phyloP scores from a whole-genome alignment of 768 basidiomycete genomes.

The Imleria badia region DNA sequence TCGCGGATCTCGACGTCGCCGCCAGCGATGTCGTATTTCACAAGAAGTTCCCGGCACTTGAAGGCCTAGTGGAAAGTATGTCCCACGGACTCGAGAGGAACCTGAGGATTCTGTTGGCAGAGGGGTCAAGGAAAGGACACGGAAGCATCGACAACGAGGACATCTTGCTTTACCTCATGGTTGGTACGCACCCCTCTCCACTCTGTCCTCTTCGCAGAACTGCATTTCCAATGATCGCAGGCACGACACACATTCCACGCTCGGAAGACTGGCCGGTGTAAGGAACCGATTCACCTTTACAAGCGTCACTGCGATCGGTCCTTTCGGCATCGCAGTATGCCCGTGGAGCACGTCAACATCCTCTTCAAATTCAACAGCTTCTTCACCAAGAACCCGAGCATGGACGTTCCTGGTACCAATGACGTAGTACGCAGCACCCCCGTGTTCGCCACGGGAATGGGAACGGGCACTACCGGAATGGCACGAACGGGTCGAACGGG shows the following conservation, averaged over 20 bases:
- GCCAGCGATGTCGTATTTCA: no score
- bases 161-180: constrained; percentile 71
- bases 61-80: constrained; percentile 87
- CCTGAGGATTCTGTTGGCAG: constrained; percentile 70
- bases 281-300: constrained; percentile 28
- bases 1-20: no score
- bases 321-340: constrained; percentile 56
- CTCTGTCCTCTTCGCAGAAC: not conserved
- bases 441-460: constrained; percentile 44
- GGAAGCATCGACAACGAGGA: constrained; percentile 73
- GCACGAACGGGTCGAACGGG: constrained; percentile 18
- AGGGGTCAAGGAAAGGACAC: constrained; percentile 65
- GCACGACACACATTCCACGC: constrained; percentile 78
- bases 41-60: no score
- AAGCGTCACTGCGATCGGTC: not conserved
- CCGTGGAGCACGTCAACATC: constrained; percentile 69
- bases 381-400: constrained; percentile 83
- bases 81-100: constrained; percentile 73
- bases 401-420: constrained; percentile 81
- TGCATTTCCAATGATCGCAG: constrained; percentile 31
- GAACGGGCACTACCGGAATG: constrained; percentile 12
- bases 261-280: constrained; percentile 91
- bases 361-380: constrained; percentile 81
- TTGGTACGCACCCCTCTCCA: constrained; percentile 45
- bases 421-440: constrained; percentile 62